Percentiles rank a stretch among this genome's conserved stretches.
Evolutionary conservation across 306 rosid genomes (phyloP).

Genomic region (Potentilla sterilis): DNA sequence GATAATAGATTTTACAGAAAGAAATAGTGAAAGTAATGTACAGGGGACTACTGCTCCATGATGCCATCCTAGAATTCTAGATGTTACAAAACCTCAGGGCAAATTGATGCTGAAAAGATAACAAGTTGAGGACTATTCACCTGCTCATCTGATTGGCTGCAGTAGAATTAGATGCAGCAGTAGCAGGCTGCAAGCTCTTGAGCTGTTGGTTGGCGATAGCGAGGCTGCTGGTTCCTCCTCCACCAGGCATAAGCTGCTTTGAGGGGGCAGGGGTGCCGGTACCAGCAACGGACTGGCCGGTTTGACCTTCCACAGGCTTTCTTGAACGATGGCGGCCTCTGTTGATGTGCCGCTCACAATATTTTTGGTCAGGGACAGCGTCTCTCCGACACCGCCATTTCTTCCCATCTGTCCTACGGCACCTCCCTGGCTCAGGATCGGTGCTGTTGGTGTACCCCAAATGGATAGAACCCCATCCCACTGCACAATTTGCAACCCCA

Average conservation of each 20-base stretch:
- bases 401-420: constrained; percentile 98
- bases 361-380: constrained; percentile 88
- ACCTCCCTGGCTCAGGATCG: constrained; percentile 99
- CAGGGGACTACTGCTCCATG: not conserved
- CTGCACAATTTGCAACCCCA: constrained; percentile 30
- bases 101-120: constrained; percentile 20
- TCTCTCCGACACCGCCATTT: constrained; percentile 99
- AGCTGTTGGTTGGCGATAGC: constrained; percentile 46
- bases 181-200: constrained; percentile 41
- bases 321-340: constrained; percentile 99
- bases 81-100: not conserved
- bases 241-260: constrained; percentile 38
- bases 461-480: constrained; percentile 93
- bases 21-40: constrained; percentile 7
- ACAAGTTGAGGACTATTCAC: constrained; percentile 30
- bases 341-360: constrained; percentile 92
- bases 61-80: not conserved
- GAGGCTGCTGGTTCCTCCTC: constrained; percentile 41
- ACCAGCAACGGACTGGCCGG: constrained; percentile 64
- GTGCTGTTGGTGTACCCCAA: constrained; percentile 83
- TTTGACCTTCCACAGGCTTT: constrained; percentile 99
- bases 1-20: not conserved
- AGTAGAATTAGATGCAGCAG: constrained; percentile 49
- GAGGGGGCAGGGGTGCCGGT: constrained; percentile 29
- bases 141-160: constrained; percentile 54